These are phyloP conservation scores for Zygnema circumcarinatum DNA, from an alignment of 139 green algal species.

Conservation along the genomic window DNA sequence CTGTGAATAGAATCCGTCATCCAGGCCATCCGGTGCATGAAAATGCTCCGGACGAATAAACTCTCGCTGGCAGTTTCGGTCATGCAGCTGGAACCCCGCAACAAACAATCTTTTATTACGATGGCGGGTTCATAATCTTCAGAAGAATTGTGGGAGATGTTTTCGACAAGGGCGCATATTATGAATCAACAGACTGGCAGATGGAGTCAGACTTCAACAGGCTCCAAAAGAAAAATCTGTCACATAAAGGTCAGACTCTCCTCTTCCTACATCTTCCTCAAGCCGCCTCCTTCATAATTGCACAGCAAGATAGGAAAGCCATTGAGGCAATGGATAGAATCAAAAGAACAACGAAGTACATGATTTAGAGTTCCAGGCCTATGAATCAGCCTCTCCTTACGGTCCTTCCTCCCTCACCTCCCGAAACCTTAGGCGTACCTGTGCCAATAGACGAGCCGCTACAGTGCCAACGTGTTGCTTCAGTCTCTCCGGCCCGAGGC, in stretches of 20 bases:
- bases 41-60: conserved; percentile 19
- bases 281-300: no score
- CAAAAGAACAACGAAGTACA: no score
- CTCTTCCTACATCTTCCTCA: no score
- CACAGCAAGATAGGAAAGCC: no score
- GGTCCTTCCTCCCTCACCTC: no score
- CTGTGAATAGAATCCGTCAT: conserved; percentile 29
- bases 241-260: no score
- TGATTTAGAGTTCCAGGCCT: no score
- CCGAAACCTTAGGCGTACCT: no score
- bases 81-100: conserved; percentile 26
- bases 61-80: conserved; percentile 14
- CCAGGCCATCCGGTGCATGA: not conserved
- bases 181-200: not conserved
- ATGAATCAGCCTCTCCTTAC: no score
- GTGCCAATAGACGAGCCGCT: not conserved
- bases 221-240: no score
- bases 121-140: not conserved
- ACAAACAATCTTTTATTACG: not conserved
- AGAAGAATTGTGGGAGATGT: not conserved
- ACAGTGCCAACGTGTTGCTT: conserved; percentile 16
- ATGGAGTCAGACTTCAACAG: not conserved
- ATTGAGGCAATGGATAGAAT: no score
- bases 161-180: not conserved
- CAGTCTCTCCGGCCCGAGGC: not conserved